Evolutionary conservation across 345 rosid species (phyloP).

Genomic region (Syzygium aromaticum): DNA sequence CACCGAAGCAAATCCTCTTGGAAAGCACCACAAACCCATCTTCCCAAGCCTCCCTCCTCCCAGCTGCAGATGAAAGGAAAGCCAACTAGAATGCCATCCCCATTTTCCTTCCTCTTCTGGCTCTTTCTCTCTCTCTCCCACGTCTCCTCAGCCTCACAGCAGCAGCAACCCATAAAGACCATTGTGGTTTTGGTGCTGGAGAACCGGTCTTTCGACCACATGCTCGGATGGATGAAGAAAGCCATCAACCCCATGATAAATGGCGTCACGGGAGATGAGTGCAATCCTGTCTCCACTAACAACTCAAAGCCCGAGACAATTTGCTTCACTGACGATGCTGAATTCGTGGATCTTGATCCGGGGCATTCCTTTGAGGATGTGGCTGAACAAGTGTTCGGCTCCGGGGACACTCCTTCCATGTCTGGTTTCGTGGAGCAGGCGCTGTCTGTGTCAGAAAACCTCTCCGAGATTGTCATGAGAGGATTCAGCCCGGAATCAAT

Average conservation of each 20-base stretch:
- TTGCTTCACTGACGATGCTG: conserved; percentile 84
- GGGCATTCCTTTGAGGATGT: conserved; percentile 95
- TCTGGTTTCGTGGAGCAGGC: conserved; percentile 91
- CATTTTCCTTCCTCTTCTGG: neutral
- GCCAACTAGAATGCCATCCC: neutral
- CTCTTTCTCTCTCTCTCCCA: conserved; percentile 3
- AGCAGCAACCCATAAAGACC: conserved; percentile 56
- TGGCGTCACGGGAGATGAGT: conserved; percentile 85
- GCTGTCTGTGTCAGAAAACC: conserved; percentile 53
- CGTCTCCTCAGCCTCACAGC: neutral
- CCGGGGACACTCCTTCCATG: conserved; percentile 68
- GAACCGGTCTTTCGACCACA: conserved; percentile 89
- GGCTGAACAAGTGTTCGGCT: conserved; percentile 72
- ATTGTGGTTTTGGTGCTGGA: conserved; percentile 75
- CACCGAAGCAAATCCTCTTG: neutral
- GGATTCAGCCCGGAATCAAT: conserved; percentile 73
- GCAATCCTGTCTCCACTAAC: conserved; percentile 62
- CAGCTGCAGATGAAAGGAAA: neutral
- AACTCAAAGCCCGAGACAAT: conserved; percentile 28
- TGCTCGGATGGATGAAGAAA: conserved; percentile 93
- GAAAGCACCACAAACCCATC: neutral
- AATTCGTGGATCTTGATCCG: conserved; percentile 96
- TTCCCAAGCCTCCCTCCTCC: neutral
- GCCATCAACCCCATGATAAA: conserved; percentile 53
- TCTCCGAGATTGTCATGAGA: conserved; percentile 78